A percentile compares a stretch with the other conserved stretches of the same genome.
Conservation (phyloP, 202 grass and related monocot genomes). For the Eragrostis tef region DNA sequence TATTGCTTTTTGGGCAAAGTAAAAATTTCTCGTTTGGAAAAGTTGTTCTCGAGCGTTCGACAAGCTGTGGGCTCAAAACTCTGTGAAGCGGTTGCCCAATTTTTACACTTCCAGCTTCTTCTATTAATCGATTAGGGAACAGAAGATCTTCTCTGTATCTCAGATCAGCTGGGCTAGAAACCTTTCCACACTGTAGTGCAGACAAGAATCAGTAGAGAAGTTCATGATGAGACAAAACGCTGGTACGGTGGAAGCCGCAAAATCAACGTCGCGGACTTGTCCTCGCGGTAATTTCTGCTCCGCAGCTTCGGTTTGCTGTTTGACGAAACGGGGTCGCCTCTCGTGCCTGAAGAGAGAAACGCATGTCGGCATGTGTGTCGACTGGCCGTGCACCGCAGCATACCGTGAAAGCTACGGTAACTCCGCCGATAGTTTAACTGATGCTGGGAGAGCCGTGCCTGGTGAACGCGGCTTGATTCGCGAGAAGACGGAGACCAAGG, state of each 20-base stretch:
- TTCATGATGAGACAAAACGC: background rate
- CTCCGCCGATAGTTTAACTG: background rate
- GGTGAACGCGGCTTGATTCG: background rate
- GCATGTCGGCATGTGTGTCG: background rate
- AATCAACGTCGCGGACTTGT: background rate
- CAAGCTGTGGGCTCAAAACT: slow-evolving; percentile 41
- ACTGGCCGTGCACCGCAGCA: background rate
- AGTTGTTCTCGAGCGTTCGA: slow-evolving; percentile 58
- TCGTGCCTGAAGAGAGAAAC: background rate
- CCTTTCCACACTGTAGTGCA: slow-evolving; percentile 66
- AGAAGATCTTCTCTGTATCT: slow-evolving; percentile 78
- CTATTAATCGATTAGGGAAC: slow-evolving; percentile 69
- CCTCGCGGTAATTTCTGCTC: background rate
- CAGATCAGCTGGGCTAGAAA: slow-evolving; percentile 89
- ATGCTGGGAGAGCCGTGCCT: background rate
- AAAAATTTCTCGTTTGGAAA: slow-evolving; percentile 82
- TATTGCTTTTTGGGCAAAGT: slow-evolving; percentile 49
- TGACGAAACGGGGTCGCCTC: background rate
- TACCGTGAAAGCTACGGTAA: background rate
- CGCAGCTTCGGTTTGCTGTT: background rate
- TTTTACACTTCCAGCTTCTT: slow-evolving; percentile 75
- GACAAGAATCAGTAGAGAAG: slow-evolving; percentile 39
- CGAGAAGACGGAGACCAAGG: background rate
- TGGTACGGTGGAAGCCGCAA: background rate
- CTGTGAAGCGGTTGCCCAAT: slow-evolving; percentile 66